phyloP scores from a whole-genome alignment of 345 rosid species.

The Laguncularia racemosa region DNA sequence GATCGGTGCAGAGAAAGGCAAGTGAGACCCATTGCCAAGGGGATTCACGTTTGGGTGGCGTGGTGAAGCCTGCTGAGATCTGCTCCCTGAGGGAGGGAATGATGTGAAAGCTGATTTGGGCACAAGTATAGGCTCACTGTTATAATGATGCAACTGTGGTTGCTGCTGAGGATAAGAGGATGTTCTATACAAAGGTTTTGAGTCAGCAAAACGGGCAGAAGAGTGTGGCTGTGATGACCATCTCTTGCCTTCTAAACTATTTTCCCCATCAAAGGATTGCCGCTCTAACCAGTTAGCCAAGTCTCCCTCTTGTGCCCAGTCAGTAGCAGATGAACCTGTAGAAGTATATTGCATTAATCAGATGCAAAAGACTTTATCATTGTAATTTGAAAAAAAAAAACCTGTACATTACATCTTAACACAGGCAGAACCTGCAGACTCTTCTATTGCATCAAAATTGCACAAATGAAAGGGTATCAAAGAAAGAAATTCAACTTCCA shows the following conservation, averaged over 20 bases:
- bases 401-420: too few relatives aligned
- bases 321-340: slow-evolving; percentile 88
- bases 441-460: too few relatives aligned
- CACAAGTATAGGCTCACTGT: slow-evolving; percentile 55
- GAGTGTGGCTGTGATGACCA: slow-evolving; percentile 82
- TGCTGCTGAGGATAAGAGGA: slow-evolving; percentile 84
- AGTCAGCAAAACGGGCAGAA: slow-evolving; percentile 34
- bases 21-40: slow-evolving; percentile 44
- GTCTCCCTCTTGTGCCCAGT: slow-evolving; percentile 86
- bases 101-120: slow-evolving; percentile 73
- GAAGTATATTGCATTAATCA: neutral
- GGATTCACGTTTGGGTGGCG: slow-evolving; percentile 45
- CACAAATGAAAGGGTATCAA: too few relatives aligned
- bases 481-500: too few relatives aligned
- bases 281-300: slow-evolving; percentile 66
- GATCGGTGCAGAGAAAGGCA: slow-evolving; percentile 47
- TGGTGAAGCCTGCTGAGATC: slow-evolving; percentile 52
- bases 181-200: slow-evolving; percentile 70
- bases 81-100: slow-evolving; percentile 74
- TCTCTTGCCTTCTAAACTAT: slow-evolving; percentile 52
- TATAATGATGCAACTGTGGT: slow-evolving; percentile 53
- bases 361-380: neutral
- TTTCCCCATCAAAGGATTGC: slow-evolving; percentile 47
- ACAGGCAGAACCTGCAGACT: too few relatives aligned
- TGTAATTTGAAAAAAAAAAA: too few relatives aligned